Base-by-base conservation (phyloP, 148 eudicot genomes). In the Vaccinium corymbosum region DNA sequence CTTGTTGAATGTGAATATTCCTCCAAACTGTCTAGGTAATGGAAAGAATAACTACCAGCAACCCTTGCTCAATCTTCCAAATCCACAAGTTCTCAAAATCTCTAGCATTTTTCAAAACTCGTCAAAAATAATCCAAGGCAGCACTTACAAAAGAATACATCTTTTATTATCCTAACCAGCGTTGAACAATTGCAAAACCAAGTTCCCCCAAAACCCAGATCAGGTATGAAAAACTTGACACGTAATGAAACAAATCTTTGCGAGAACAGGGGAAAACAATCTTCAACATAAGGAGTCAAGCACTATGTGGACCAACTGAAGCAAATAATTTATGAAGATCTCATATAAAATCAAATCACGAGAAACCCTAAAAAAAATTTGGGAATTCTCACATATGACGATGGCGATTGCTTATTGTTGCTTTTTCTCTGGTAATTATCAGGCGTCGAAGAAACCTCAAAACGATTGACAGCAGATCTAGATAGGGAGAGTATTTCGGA, bases 381-480 rank as follows among this genome's bases (percentile, higher is more conserved):
- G 53, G 48, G 32, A 81, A 66, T 64, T 49, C 83, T 62, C 83
- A 81, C 75, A 81, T 42, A 48, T 25, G 83, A n/a, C 38, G 74
- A 25, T 1, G 75, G 27, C 22, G 75, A 46, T 68, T 48, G 83
- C 56, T 42, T 22, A 6, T 16, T 29, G 3, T 22, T 62, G 68
- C 52, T 22, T 29, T 48, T 48, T n/a, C 35, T 42, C 62, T 6
- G 68, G 83, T 11, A 27, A 68, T 81, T 66, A 55, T 48, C 55
- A 48, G 56, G 75, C 74, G 52, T 25, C 27, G 76, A 81, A 64
- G 86, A 87, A 85, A 81, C 89, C 85, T 86, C 80, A 83, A 38
- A 83, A 81, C 73, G 55, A 51, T 22, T 20, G 50, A 76, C 62
- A 14, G 66, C 9, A 68, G 70, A 73, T 81, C 70, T 78, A 59